These are phyloP conservation scores for Leishmania mexicana DNA, from an alignment of 208 protist genomes.

Conservation along the genomic window DNA sequence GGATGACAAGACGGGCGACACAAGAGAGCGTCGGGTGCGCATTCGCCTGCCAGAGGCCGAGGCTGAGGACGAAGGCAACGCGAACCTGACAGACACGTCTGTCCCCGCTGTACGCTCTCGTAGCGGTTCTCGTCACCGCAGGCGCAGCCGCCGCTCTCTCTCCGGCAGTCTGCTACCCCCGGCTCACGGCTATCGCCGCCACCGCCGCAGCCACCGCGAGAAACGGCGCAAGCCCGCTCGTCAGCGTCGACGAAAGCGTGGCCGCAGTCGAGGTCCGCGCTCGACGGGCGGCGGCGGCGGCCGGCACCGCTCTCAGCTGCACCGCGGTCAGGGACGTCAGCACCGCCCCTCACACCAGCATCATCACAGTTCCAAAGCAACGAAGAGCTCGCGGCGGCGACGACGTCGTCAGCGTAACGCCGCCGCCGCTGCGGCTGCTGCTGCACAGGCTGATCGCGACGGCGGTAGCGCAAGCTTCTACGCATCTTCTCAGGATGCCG, in stretches of 20 bases:
- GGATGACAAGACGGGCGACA: background rate
- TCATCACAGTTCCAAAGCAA: constrained; percentile 39
- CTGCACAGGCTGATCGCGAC: constrained; percentile 8
- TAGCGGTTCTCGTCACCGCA: constrained; percentile 5
- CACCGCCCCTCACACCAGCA: constrained; percentile 23
- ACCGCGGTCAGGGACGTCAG: constrained; percentile 32
- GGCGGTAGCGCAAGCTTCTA: background rate
- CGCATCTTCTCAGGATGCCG: background rate
- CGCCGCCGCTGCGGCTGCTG: constrained; percentile 23
- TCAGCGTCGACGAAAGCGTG: constrained; percentile 29
- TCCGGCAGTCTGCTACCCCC: constrained; percentile 1
- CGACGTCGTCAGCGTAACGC: constrained; percentile 41
- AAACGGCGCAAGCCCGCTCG: constrained; percentile 33
- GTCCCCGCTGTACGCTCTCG: background rate
- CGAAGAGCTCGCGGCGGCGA: constrained; percentile 48
- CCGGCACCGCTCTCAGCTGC: constrained; percentile 29
- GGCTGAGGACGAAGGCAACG: background rate
- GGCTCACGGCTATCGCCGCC: background rate
- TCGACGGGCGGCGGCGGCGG: constrained; percentile 33
- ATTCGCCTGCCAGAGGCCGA: constrained; percentile 25
- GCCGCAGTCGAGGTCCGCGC: constrained; percentile 32
- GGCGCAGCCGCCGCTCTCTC: background rate
- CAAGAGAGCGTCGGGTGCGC: constrained; percentile 16
- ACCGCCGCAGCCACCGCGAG: constrained; percentile 35
- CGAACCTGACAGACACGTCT: background rate